A percentile compares a stretch with the other conserved stretches of the same genome.
Conservation (phyloP, 805 yeast genomes). For the Zygotorulaspora sp. region DNA sequence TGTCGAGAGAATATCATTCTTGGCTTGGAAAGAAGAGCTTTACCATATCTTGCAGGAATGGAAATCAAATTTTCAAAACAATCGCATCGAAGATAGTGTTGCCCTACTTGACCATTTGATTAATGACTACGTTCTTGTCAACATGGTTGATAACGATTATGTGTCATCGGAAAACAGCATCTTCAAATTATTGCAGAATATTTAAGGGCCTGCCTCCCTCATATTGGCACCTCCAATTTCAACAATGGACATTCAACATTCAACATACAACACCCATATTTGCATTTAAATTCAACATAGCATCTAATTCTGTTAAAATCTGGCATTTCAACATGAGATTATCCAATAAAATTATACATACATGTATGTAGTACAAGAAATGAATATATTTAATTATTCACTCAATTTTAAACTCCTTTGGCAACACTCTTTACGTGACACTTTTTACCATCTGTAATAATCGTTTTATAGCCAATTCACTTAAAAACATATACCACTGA, state of each 20-base stretch:
- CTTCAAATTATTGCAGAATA: slow-evolving; percentile 43
- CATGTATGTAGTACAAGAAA: no score
- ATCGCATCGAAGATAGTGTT: slow-evolving; percentile 32
- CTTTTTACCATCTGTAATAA: no score
- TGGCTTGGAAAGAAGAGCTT: slow-evolving; percentile 97
- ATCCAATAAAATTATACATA: background rate
- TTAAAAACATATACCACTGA: no score
- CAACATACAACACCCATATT: slow-evolving; percentile 3
- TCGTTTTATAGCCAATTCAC: no score
- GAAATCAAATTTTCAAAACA: slow-evolving; percentile 49
- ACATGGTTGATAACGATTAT: slow-evolving; percentile 86
- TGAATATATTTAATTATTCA: no score
- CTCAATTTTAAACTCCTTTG: no score
- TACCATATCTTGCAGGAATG: slow-evolving; percentile 79
- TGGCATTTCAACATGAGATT: slow-evolving; percentile 29
- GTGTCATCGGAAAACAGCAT: slow-evolving; percentile 51
- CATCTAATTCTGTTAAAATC: slow-evolving; percentile 16
- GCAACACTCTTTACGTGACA: no score
- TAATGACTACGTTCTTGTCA: slow-evolving; percentile 66
- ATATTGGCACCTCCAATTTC: background rate
- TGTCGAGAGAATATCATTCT: slow-evolving; percentile 83
- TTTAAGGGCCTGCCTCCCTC: slow-evolving; percentile 2
- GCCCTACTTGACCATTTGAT: slow-evolving; percentile 31
- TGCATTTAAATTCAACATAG: slow-evolving; percentile 11
- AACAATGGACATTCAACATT: background rate